Evolutionary conservation across 257 asterid species (phyloP).

Genomic region (Paulownia fortunei): DNA sequence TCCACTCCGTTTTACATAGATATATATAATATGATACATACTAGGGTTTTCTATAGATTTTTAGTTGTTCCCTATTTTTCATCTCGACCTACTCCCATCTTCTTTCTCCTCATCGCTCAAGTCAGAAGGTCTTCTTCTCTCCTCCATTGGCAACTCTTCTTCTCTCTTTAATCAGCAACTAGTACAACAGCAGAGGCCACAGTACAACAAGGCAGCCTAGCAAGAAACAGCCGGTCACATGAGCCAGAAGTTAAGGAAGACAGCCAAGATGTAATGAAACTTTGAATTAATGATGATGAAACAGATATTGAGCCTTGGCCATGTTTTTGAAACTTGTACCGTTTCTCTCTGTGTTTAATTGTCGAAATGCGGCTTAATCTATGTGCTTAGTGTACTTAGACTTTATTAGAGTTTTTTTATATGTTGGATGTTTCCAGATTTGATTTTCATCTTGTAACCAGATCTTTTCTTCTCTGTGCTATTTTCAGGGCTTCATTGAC

Average conservation of each 20-base stretch:
- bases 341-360: not conserved
- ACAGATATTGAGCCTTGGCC: not conserved
- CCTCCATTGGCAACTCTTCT: not conserved
- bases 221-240: not conserved
- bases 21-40: not conserved
- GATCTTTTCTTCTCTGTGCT: not conserved
- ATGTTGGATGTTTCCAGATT: not conserved
- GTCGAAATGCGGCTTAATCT: not conserved
- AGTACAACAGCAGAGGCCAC: not conserved
- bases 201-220: not conserved
- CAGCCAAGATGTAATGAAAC: not conserved
- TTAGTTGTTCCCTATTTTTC: not conserved
- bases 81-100: not conserved
- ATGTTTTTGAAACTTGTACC: not conserved
- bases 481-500: not conserved
- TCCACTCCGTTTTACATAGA: no score
- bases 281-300: not conserved
- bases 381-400: not conserved
- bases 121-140: not conserved
- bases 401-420: not conserved
- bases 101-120: not conserved
- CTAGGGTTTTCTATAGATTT: not conserved
- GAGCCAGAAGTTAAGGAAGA: not conserved
- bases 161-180: not conserved
- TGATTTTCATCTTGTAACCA: not conserved